These are phyloP conservation scores for Dothistroma septosporum DNA, from an alignment of 2,329 filamentous ascomycete species.

Conservation along the genomic window DNA sequence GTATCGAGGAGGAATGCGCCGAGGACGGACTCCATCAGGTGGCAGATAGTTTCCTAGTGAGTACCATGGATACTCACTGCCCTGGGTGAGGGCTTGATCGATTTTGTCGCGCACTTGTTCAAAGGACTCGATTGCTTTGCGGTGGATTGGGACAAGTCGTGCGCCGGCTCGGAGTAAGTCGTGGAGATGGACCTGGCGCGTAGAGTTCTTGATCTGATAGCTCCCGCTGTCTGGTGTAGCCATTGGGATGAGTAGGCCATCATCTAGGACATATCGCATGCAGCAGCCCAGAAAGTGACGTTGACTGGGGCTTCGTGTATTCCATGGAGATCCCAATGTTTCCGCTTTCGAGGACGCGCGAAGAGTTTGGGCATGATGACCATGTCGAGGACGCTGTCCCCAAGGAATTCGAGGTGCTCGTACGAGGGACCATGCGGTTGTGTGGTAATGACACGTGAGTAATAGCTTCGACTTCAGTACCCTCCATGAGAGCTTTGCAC, in stretches of 20 bases:
- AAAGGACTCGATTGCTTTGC: slow-evolving; percentile 46
- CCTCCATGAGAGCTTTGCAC: slow-evolving; percentile 9
- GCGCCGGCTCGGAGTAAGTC: slow-evolving; percentile 30
- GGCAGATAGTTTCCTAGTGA: slow-evolving; percentile 74
- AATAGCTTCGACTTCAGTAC: slow-evolving; percentile 61
- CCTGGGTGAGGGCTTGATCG: slow-evolving; percentile 46
- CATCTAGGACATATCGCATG: slow-evolving; percentile 52
- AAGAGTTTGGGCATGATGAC: slow-evolving; percentile 65
- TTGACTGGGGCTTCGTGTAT: slow-evolving; percentile 75
- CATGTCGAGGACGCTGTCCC: slow-evolving; percentile 78
- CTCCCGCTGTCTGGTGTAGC: slow-evolving; percentile 3
- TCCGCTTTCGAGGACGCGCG: slow-evolving; percentile 44
- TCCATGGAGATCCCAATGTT: slow-evolving; percentile 65
- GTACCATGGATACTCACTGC: slow-evolving; percentile 69
- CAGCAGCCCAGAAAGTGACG: slow-evolving; percentile 68
- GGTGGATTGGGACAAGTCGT: slow-evolving; percentile 49
- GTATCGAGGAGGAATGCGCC: slow-evolving; percentile 83
- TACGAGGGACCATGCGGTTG: slow-evolving; percentile 50
- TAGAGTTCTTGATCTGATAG: slow-evolving; percentile 3
- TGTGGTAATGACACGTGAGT: slow-evolving; percentile 58
- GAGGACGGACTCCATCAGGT: slow-evolving; percentile 74
- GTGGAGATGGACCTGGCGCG: slow-evolving; percentile 23
- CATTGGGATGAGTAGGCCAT: slow-evolving; percentile 32
- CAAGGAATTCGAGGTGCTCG: slow-evolving; percentile 82
- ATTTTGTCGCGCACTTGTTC: slow-evolving; percentile 49